phyloP scores from a whole-genome alignment of 2,329 filamentous ascomycete genomes.

The Chrysoporthe deuterocubensis region DNA sequence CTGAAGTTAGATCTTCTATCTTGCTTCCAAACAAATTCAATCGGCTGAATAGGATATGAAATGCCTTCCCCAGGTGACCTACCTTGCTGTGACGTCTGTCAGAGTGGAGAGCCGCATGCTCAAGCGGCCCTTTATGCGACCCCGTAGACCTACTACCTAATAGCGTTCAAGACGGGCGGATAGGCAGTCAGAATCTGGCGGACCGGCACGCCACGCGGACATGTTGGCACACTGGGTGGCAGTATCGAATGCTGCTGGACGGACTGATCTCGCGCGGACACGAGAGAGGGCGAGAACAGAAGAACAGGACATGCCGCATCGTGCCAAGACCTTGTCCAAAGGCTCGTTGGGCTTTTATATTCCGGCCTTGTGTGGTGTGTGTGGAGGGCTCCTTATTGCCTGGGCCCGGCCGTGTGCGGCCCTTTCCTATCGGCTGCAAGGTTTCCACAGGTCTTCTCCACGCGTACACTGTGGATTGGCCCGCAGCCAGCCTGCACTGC shows the following conservation, averaged over 20 bases:
- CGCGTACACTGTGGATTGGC: slow-evolving; percentile 18
- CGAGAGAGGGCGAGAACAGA: neutral
- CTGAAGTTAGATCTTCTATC: neutral
- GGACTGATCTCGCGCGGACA: neutral
- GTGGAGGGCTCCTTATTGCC: neutral
- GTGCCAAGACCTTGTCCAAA: neutral
- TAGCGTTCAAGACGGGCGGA: neutral
- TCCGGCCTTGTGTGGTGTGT: no score
- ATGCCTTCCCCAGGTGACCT: neutral
- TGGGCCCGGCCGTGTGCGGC: neutral
- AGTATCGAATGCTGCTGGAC: neutral
- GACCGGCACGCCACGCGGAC: neutral
- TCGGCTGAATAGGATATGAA: neutral
- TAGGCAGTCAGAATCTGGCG: neutral
- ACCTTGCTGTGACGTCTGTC: neutral
- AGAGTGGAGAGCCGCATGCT: neutral
- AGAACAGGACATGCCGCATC: neutral
- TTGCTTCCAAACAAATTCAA: neutral
- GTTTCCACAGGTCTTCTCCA: slow-evolving; percentile 1
- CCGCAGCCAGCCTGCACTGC: neutral
- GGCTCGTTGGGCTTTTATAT: neutral
- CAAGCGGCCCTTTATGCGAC: neutral
- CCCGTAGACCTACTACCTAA: neutral
- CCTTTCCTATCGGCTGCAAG: neutral
- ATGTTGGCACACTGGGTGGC: neutral